Evolutionary conservation across 169 alveolate genomes (phyloP).

Genomic region (Cryptosporidium muris): DNA sequence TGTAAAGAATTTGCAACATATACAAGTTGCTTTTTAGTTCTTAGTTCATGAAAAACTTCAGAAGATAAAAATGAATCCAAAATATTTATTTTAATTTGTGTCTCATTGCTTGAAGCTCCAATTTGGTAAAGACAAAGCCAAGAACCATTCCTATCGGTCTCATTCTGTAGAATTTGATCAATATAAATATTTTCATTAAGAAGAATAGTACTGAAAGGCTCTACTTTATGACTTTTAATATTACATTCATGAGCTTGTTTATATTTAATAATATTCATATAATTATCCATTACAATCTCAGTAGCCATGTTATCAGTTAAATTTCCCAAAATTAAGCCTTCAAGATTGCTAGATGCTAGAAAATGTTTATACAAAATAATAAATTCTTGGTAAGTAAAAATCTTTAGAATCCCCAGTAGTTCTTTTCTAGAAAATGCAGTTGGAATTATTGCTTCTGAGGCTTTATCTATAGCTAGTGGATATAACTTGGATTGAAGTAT

Average conservation of each 20-base stretch:
- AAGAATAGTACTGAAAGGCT: slow-evolving; percentile 12
- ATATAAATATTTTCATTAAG: slow-evolving; percentile 21
- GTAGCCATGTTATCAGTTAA: slow-evolving; percentile 13
- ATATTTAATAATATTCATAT: slow-evolving; percentile 14
- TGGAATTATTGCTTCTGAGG: slow-evolving; percentile 44
- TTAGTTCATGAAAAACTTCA: slow-evolving; percentile 50
- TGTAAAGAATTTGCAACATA: slow-evolving; percentile 47
- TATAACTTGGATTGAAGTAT: slow-evolving; percentile 27
- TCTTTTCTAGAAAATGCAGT: slow-evolving; percentile 16
- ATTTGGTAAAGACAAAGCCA: slow-evolving; percentile 37
- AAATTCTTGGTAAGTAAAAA: slow-evolving; percentile 10
- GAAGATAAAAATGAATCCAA: slow-evolving; percentile 26
- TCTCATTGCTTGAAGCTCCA: slow-evolving; percentile 17
- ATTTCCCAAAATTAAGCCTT: slow-evolving; percentile 65
- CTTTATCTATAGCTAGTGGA: slow-evolving; percentile 36
- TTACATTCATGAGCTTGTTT: neutral
- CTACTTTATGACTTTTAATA: slow-evolving; percentile 9
- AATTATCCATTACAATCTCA: slow-evolving; percentile 9
- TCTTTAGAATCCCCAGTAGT: slow-evolving; percentile 14
- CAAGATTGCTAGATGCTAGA: slow-evolving; percentile 16
- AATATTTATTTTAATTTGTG: slow-evolving; percentile 27
- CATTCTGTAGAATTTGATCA: slow-evolving; percentile 5
- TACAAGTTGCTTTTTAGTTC: slow-evolving; percentile 52
- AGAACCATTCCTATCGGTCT: slow-evolving; percentile 42
- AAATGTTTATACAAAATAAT: slow-evolving; percentile 7